Conservation (phyloP, 2,329 filamentous ascomycete species). For the Helminthosporium solani region DNA sequence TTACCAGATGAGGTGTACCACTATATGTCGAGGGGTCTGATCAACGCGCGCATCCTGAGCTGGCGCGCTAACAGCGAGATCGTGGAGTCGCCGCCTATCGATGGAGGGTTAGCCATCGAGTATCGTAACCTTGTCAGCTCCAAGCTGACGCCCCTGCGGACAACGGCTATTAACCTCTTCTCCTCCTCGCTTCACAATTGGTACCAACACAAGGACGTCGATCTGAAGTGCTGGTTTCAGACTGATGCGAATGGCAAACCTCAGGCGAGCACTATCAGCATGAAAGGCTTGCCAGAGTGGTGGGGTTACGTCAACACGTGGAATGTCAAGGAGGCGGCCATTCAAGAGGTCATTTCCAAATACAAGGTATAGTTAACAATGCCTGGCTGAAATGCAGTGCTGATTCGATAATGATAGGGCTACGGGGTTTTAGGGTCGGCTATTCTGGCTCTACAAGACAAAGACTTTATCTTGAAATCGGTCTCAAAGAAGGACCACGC, state of each 20-base stretch:
- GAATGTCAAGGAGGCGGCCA: slow-evolving; percentile 66
- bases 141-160: slow-evolving; percentile 71
- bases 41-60: slow-evolving; percentile 76
- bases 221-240: slow-evolving; percentile 78
- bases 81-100: slow-evolving; percentile 77
- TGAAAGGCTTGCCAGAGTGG: slow-evolving; percentile 54
- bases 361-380: slow-evolving; percentile 17
- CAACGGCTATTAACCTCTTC: slow-evolving; percentile 74
- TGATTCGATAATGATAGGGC: too few species aligned
- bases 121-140: slow-evolving; percentile 78
- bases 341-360: slow-evolving; percentile 46
- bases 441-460: slow-evolving; percentile 63
- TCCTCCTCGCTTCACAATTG: slow-evolving; percentile 79
- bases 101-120: slow-evolving; percentile 74
- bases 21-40: slow-evolving; percentile 80
- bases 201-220: slow-evolving; percentile 76
- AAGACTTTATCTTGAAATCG: slow-evolving; percentile 69
- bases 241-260: slow-evolving; percentile 25
- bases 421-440: slow-evolving; percentile 50
- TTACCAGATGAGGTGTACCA: slow-evolving; percentile 87
- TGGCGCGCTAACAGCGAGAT: slow-evolving; percentile 81
- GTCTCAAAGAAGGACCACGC: slow-evolving; percentile 57
- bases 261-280: slow-evolving; percentile 63
- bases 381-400: too few species aligned
- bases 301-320: slow-evolving; percentile 62